Evolutionary conservation across 2,329 filamentous ascomycete species (phyloP).

Genomic region (Fusarium albosuccineum): DNA sequence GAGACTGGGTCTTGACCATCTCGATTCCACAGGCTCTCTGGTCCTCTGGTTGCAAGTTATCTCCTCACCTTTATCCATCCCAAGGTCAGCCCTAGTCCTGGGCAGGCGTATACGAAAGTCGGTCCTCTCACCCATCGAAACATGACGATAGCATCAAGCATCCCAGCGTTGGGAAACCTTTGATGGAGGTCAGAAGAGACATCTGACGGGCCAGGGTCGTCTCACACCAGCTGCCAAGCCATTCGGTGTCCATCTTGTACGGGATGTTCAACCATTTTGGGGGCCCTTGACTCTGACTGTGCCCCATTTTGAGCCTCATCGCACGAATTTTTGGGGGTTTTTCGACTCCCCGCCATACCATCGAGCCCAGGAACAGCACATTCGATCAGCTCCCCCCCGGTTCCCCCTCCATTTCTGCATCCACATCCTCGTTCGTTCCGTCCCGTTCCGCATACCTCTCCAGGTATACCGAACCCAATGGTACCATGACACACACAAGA

Average conservation of each 20-base stretch:
- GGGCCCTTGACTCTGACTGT: background rate
- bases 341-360: conserved; percentile 20
- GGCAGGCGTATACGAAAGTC: too few relatives aligned
- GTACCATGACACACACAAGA: background rate
- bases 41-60: background rate
- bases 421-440: background rate
- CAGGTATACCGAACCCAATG: background rate
- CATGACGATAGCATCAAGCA: too few relatives aligned
- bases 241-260: background rate
- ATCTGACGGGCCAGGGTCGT: conserved; percentile 11
- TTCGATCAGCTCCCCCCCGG: background rate
- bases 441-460: background rate
- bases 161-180: too few relatives aligned
- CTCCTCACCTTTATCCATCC: background rate
- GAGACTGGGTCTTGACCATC: too few relatives aligned
- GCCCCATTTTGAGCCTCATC: conserved; percentile 30
- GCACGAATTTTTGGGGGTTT: conserved; percentile 29
- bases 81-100: too few relatives aligned
- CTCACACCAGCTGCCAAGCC: conserved; percentile 6
- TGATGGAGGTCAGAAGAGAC: conserved; percentile 3
- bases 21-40: too few relatives aligned
- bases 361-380: background rate
- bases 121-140: too few relatives aligned
- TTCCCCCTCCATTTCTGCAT: background rate
- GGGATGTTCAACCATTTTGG: background rate